These are phyloP conservation scores for Sporothrix variecibatus DNA, from an alignment of 2,329 filamentous ascomycete genomes.

Conservation along the genomic window DNA sequence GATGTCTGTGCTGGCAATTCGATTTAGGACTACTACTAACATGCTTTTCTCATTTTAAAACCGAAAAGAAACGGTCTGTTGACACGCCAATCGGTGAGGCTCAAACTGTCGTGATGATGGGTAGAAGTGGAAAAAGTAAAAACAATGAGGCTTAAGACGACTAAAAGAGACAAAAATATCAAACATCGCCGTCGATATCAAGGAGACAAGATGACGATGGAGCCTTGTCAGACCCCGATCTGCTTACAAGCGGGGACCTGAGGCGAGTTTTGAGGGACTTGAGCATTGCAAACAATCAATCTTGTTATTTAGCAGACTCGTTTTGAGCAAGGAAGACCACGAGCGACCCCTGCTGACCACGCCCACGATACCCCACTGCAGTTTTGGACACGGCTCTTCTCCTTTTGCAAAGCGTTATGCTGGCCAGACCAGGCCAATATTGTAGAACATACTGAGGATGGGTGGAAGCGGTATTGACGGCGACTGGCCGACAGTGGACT, in stretches of 20 bases:
- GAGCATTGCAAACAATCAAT: background rate
- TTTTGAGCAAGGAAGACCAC: background rate
- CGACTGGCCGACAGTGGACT: background rate
- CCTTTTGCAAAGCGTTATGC: too few species aligned
- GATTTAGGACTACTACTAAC: background rate
- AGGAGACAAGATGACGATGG: background rate
- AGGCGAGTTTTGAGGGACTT: background rate
- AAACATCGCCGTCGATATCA: constrained; percentile 1
- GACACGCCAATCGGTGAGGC: background rate
- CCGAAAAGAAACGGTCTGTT: background rate
- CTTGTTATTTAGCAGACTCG: background rate
- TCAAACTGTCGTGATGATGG: background rate
- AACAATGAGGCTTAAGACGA: background rate
- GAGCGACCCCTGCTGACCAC: background rate
- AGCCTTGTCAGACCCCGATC: constrained; percentile 7
- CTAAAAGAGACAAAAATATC: background rate
- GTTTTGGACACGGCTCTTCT: background rate
- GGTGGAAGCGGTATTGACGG: background rate
- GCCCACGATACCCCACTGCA: background rate
- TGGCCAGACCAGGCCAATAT: too few species aligned
- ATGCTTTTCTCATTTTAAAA: background rate
- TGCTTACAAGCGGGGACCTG: background rate
- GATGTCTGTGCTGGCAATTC: background rate
- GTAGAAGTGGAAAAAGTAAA: background rate
- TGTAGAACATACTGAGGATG: too few species aligned